phyloP scores from a whole-genome alignment of 495 filamentous ascomycete species.

The Hypoxylon crocopeplum region DNA sequence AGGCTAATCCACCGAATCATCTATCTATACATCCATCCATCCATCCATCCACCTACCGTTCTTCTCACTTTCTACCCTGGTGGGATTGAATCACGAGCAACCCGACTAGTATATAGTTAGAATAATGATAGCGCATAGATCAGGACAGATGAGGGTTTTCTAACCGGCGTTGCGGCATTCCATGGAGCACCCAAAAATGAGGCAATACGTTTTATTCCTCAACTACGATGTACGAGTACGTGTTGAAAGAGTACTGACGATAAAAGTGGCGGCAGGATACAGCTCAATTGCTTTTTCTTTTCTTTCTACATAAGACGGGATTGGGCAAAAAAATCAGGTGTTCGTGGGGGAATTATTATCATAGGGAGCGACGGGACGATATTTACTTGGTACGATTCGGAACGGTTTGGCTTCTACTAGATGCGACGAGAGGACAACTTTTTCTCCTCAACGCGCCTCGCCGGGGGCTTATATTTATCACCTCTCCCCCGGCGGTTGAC shows the following conservation, averaged over 20 bases:
- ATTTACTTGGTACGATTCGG: conserved; percentile 8
- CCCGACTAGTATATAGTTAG: not conserved
- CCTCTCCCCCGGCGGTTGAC: not conserved
- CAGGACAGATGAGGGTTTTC: not conserved
- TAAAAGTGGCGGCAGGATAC: conserved; percentile 26
- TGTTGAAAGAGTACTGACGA: conserved; percentile 32
- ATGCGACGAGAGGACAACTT: conserved; percentile 1
- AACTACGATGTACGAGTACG: conserved; percentile 38
- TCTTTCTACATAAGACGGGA: conserved; percentile 4
- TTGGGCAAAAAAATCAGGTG: conserved; percentile 4
- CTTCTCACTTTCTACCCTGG: not conserved
- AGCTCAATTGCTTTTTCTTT: conserved; percentile 16
- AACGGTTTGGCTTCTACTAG: conserved; percentile 12
- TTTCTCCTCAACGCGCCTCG: not conserved
- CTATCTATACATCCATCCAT: conserved; percentile 1
- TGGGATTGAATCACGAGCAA: not conserved
- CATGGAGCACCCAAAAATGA: conserved; percentile 22
- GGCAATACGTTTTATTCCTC: conserved; percentile 28
- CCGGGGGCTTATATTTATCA: no score
- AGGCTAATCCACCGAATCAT: not conserved
- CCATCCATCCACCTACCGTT: not conserved
- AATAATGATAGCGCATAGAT: conserved; percentile 14
- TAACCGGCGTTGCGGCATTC: conserved; percentile 24
- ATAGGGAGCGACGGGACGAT: not conserved
- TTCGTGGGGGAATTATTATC: conserved; percentile 7